Percentiles rank a stretch among this genome's conserved stretches.
Evolutionary conservation across 306 rosid genomes (phyloP).

Genomic region (Acacia crassicarpa): DNA sequence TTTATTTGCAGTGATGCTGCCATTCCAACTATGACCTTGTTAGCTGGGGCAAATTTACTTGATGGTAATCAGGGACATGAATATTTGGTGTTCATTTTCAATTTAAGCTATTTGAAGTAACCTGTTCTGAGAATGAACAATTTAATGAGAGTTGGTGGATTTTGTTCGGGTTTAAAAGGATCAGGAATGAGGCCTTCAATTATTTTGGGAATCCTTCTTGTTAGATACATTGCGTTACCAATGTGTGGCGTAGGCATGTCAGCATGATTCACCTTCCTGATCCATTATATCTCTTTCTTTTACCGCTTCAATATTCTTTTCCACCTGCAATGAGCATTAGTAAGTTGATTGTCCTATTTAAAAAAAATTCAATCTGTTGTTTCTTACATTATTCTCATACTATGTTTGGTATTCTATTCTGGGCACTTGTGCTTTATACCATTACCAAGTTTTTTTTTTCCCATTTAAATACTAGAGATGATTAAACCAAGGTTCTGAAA

Average conservation of each 20-base stretch:
- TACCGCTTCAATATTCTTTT: slow-evolving; percentile 35
- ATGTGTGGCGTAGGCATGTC: slow-evolving; percentile 20
- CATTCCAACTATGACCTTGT: slow-evolving; percentile 33
- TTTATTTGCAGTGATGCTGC: slow-evolving; percentile 34
- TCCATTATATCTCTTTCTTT: slow-evolving; percentile 36
- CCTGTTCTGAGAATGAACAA: not conserved
- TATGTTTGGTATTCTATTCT: not conserved
- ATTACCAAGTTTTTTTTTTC: no score
- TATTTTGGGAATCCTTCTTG: slow-evolving; percentile 27
- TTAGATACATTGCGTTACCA: slow-evolving; percentile 31
- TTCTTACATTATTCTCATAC: not conserved
- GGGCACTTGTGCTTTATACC: not conserved
- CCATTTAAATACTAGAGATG: not conserved
- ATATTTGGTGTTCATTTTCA: not conserved
- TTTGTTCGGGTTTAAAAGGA: slow-evolving; percentile 31
- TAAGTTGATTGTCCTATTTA: slow-evolving; percentile 25
- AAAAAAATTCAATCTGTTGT: not conserved
- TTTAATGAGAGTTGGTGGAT: not conserved
- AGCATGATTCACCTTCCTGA: slow-evolving; percentile 29
- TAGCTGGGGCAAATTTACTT: slow-evolving; percentile 42
- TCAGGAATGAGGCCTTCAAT: slow-evolving; percentile 21
- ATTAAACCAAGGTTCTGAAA: no score
- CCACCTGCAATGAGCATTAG: slow-evolving; percentile 42
- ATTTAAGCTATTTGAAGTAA: not conserved
- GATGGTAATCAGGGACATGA: slow-evolving; percentile 24